Percentiles rank a stretch among this genome's conserved stretches.
Evolutionary conservation across 83 land plant species (phyloP).

Genomic region (Isoetes engelmannii): DNA sequence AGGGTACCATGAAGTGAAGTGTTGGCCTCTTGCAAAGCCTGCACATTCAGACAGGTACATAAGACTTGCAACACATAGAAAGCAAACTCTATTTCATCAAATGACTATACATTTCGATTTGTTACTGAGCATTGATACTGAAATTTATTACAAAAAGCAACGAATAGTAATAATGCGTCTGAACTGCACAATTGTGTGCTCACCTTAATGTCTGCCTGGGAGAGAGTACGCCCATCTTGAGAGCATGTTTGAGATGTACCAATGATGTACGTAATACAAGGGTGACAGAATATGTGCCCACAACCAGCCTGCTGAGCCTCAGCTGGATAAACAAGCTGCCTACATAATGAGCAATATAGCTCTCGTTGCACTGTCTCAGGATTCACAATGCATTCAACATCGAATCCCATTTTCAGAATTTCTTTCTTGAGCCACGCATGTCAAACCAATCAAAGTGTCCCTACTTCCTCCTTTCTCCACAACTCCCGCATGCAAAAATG

Average conservation of each 20-base stretch:
- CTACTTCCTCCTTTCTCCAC: too few relatives aligned
- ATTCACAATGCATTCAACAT: slow-evolving; percentile 64
- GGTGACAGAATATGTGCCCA: slow-evolving; percentile 68
- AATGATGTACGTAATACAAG: slow-evolving; percentile 54
- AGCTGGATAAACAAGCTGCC: slow-evolving; percentile 66
- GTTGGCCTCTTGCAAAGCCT: slow-evolving; percentile 60
- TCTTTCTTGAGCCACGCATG: too few relatives aligned
- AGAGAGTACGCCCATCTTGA: slow-evolving; percentile 64
- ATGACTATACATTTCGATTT: too few relatives aligned
- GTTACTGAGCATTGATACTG: too few relatives aligned
- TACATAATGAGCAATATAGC: slow-evolving; percentile 70
- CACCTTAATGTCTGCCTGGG: slow-evolving; percentile 69
- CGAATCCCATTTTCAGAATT: slow-evolving; percentile 52
- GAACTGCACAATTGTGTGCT: too few relatives aligned
- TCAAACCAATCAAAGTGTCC: too few relatives aligned
- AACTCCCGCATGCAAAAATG: too few relatives aligned
- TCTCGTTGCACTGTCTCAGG: slow-evolving; percentile 64
- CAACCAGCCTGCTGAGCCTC: slow-evolving; percentile 72
- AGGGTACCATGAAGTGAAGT: slow-evolving; percentile 51
- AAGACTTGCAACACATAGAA: too few relatives aligned
- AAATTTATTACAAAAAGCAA: too few relatives aligned
- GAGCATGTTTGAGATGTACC: slow-evolving; percentile 61
- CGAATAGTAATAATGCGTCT: too few relatives aligned
- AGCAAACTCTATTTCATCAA: too few relatives aligned
- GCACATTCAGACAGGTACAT: not conserved